Percentiles rank a stretch among this genome's conserved stretches.
Conservation (phyloP, 2,329 filamentous ascomycete species). For the Colletotrichum horii region DNA sequence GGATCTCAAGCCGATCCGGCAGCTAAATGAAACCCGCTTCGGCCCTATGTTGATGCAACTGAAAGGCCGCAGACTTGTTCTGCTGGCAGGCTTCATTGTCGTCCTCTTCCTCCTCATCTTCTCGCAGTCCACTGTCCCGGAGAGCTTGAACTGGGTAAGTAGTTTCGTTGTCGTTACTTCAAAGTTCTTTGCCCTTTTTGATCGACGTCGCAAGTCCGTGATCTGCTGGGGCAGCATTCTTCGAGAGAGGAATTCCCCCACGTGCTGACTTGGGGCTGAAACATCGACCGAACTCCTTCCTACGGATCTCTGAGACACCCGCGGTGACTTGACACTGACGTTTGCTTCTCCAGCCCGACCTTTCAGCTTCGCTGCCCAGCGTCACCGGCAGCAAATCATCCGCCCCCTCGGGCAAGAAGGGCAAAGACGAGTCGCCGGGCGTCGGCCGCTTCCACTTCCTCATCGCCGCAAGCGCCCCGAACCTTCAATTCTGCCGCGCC, state of each 20-base stretch:
- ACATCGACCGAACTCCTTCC: conserved; percentile 7
- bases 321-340: conserved; percentile 10
- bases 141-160: conserved; percentile 21
- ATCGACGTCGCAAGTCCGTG: background rate
- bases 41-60: conserved; percentile 16
- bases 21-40: conserved; percentile 15
- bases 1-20: conserved; percentile 17
- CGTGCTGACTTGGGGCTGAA: conserved; percentile 13
- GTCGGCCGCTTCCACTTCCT: conserved; percentile 37
- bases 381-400: conserved; percentile 13
- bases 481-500: conserved; percentile 42
- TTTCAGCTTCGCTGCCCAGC: conserved; percentile 15
- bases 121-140: conserved; percentile 16
- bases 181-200: background rate
- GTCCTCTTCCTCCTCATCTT: conserved; percentile 11
- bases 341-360: conserved; percentile 13
- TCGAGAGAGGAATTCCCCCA: background rate
- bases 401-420: background rate
- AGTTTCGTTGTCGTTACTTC: background rate
- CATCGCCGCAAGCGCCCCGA: conserved; percentile 41
- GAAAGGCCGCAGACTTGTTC: conserved; percentile 19
- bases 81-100: conserved; percentile 13
- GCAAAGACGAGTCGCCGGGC: background rate
- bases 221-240: background rate
- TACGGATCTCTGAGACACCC: background rate